These are phyloP conservation scores for Boletus rubropictus DNA, from an alignment of 768 basidiomycete species.

Conservation along the genomic window DNA sequence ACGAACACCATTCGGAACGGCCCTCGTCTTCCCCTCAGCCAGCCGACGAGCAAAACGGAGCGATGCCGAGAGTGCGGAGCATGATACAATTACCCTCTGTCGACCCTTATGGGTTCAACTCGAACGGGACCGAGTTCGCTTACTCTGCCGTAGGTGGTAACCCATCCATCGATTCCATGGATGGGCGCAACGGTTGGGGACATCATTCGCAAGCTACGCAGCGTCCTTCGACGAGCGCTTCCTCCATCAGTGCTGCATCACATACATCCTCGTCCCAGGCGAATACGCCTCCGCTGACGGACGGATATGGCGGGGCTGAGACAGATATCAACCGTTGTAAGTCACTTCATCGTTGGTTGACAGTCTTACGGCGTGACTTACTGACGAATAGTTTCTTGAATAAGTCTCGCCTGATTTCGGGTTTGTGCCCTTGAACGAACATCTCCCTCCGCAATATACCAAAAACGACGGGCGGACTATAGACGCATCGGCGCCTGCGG, in stretches of 20 bases:
- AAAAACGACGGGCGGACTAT: slow-evolving; percentile 51
- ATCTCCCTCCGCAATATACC: slow-evolving; percentile 59
- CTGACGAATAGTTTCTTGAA: slow-evolving; percentile 41
- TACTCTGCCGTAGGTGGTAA: slow-evolving; percentile 59
- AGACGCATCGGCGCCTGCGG: slow-evolving; percentile 22
- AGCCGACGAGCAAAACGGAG: slow-evolving; percentile 40
- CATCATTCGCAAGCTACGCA: slow-evolving; percentile 32
- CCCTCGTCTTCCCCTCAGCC: slow-evolving; percentile 71
- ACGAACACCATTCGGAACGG: slow-evolving; percentile 62
- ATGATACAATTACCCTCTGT: slow-evolving; percentile 78
- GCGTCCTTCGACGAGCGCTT: slow-evolving; percentile 67
- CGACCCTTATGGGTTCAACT: slow-evolving; percentile 59
- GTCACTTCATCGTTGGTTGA: slow-evolving; percentile 35
- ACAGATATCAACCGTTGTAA: slow-evolving; percentile 82
- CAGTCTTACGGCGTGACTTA: slow-evolving; percentile 38
- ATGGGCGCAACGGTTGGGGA: slow-evolving; percentile 41
- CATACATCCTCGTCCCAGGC: slow-evolving; percentile 77
- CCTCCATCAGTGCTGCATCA: slow-evolving; percentile 69
- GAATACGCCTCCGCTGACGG: slow-evolving; percentile 68
- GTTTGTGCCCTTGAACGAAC: slow-evolving; percentile 77
- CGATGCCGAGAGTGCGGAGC: slow-evolving; percentile 70
- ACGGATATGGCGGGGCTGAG: slow-evolving; percentile 56
- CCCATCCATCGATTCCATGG: slow-evolving; percentile 34
- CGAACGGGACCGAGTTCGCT: slow-evolving; percentile 74
- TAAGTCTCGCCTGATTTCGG: slow-evolving; percentile 80